Percentiles rank a stretch among this genome's conserved stretches.
Evolutionary conservation across 495 filamentous ascomycete species (phyloP).

Genomic region (Amorphotheca resinae): DNA sequence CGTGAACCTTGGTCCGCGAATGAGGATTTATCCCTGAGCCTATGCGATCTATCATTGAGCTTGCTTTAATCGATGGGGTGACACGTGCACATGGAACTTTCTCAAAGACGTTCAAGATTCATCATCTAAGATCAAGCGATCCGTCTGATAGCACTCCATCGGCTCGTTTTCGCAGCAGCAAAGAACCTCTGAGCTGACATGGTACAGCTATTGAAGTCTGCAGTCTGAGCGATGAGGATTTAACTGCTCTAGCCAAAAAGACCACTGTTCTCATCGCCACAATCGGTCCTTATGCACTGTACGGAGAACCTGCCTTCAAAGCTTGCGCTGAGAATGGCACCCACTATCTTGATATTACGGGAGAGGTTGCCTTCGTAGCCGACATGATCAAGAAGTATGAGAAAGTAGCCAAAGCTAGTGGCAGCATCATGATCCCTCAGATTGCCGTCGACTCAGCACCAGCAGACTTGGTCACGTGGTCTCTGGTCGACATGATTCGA

Average conservation of each 20-base stretch:
- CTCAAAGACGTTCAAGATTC: no score
- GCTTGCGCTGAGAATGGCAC: conserved; percentile 84
- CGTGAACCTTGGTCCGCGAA: no score
- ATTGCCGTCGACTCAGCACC: conserved; percentile 79
- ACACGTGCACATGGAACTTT: no score
- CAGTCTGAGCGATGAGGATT: conserved; percentile 47
- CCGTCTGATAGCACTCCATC: background rate
- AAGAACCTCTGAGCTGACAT: background rate
- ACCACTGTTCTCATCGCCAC: conserved; percentile 71
- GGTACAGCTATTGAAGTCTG: conserved; percentile 47
- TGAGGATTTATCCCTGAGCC: no score
- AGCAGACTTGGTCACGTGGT: conserved; percentile 65
- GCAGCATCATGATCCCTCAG: conserved; percentile 78
- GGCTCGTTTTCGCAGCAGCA: background rate
- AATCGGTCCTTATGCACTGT: conserved; percentile 69
- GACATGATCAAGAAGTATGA: conserved; percentile 75
- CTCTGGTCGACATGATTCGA: conserved; percentile 51
- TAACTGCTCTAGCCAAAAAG: conserved; percentile 57
- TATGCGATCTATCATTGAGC: no score
- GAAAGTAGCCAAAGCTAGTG: conserved; percentile 54
- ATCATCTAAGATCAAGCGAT: no score
- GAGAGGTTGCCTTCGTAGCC: conserved; percentile 71
- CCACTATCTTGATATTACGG: conserved; percentile 85
- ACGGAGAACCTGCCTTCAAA: conserved; percentile 70
- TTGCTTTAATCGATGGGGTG: no score